Percentiles rank a stretch among this genome's conserved stretches.
phyloP scores from a whole-genome alignment of 345 rosid genomes.

The Barbarea vulgaris region DNA sequence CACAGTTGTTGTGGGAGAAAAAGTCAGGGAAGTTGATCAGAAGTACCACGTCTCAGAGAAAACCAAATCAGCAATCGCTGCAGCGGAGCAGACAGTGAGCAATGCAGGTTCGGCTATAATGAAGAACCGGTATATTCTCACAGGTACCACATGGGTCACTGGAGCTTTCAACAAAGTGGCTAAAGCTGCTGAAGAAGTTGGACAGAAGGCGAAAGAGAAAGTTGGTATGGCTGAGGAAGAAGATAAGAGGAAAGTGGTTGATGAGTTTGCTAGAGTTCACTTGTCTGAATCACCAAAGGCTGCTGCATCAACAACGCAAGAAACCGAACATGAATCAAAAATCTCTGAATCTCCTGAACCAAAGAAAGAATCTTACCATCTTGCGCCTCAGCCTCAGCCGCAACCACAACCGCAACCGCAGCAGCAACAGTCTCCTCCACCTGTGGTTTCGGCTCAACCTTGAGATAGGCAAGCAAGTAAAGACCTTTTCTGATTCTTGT shows the following conservation, averaged over 20 bases:
- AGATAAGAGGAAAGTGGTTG: slow-evolving; percentile 81
- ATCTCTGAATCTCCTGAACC: slow-evolving; percentile 23
- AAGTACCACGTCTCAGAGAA: slow-evolving; percentile 95
- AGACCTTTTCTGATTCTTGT: slow-evolving; percentile 21
- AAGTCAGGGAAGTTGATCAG: slow-evolving; percentile 90
- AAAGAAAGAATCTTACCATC: slow-evolving; percentile 33
- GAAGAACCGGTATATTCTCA: slow-evolving; percentile 84
- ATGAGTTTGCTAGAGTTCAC: slow-evolving; percentile 82
- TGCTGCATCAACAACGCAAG: slow-evolving; percentile 48
- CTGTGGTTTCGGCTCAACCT: slow-evolving; percentile 26
- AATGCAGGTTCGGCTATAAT: slow-evolving; percentile 89
- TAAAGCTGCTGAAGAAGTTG: slow-evolving; percentile 94
- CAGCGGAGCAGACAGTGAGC: slow-evolving; percentile 84
- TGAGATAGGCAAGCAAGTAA: slow-evolving; percentile 24
- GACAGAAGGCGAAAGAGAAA: slow-evolving; percentile 94
- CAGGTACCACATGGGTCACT: slow-evolving; percentile 80
- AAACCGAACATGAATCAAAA: slow-evolving; percentile 31
- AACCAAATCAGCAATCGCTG: slow-evolving; percentile 86
- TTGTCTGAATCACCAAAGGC: slow-evolving; percentile 80
- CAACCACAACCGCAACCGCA: not conserved
- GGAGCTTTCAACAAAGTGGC: slow-evolving; percentile 86
- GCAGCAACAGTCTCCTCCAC: slow-evolving; percentile 31
- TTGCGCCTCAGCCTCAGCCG: not conserved
- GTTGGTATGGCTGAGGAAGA: slow-evolving; percentile 76
- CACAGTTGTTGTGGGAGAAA: slow-evolving; percentile 71